Percentiles rank a stretch among this genome's conserved stretches.
These are phyloP conservation scores for Adansonia grandidieri DNA, from an alignment of 441 rosid species.

Conservation along the genomic window DNA sequence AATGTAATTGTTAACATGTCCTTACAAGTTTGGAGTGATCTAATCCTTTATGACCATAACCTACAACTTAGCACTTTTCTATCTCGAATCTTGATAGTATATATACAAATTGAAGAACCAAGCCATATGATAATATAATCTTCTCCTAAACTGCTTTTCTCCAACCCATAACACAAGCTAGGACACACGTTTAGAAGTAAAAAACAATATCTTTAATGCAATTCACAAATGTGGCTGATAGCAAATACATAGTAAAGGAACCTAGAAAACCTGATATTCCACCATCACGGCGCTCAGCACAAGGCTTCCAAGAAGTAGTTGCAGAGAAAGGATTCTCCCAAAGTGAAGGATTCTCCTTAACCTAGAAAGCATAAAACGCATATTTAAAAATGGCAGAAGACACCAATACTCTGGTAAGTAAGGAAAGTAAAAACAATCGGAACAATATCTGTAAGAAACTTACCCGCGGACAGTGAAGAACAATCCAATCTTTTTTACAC, in stretches of 20 bases:
- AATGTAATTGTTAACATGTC: slow-evolving; percentile 16
- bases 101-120: neutral
- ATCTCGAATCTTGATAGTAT: neutral
- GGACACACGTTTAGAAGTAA: neutral
- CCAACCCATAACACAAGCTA: neutral
- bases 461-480: slow-evolving; percentile 86
- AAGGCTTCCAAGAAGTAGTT: slow-evolving; percentile 98
- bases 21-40: neutral
- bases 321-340: slow-evolving; percentile 96
- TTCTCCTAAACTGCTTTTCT: neutral
- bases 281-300: slow-evolving; percentile 81
- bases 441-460: slow-evolving; percentile 37
- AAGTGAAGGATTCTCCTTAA: slow-evolving; percentile 86
- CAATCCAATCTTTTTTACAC: slow-evolving; percentile 95
- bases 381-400: neutral
- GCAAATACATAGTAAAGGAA: neutral
- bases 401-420: slow-evolving; percentile 7
- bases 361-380: slow-evolving; percentile 48
- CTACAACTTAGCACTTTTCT: neutral
- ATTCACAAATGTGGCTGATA: neutral
- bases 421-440: slow-evolving; percentile 16
- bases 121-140: neutral
- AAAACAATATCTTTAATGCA: neutral
- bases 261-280: slow-evolving; percentile 64
- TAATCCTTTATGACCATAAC: neutral